Conservation (phyloP, 768 basidiomycete species). For the Podaxis mareebaensis region DNA sequence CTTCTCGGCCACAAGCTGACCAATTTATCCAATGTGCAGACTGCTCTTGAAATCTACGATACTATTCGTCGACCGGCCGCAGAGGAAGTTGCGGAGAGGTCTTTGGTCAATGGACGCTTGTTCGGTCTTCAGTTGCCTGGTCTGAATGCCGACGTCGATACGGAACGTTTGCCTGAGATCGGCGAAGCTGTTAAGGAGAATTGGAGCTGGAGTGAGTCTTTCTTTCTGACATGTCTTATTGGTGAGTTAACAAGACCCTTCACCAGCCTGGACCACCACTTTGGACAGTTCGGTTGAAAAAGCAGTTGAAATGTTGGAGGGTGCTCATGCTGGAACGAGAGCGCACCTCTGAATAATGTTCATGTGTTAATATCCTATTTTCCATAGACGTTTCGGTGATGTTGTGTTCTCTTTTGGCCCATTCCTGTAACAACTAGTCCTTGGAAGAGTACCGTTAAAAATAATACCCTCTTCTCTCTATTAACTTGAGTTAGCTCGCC, state of each 20-base stretch:
- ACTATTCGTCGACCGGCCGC: slow-evolving; percentile 38
- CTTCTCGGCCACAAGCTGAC: slow-evolving; percentile 32
- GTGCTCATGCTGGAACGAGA: background rate
- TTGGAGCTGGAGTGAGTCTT: slow-evolving; percentile 29
- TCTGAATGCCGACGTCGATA: slow-evolving; percentile 21
- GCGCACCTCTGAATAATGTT: background rate
- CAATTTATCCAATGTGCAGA: slow-evolving; percentile 24
- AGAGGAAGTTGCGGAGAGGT: slow-evolving; percentile 28
- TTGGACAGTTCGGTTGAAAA: slow-evolving; percentile 10
- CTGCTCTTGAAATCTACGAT: slow-evolving; percentile 37
- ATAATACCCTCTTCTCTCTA: too few species aligned
- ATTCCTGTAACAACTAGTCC: too few species aligned
- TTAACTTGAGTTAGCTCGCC: too few species aligned
- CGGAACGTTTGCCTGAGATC: slow-evolving; percentile 23
- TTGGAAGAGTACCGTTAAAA: too few species aligned
- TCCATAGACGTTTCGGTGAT: too few species aligned
- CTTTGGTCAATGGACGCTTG: slow-evolving; percentile 29
- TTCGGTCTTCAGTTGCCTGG: slow-evolving; percentile 27
- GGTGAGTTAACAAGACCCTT: background rate
- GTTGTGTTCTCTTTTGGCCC: too few species aligned
- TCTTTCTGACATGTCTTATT: background rate
- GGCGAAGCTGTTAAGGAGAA: slow-evolving; percentile 30
- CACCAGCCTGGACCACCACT: slow-evolving; percentile 20
- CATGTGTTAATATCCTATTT: background rate
- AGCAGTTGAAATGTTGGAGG: slow-evolving; percentile 16